phyloP scores from a whole-genome alignment of 2,329 filamentous ascomycete genomes.

The Colletotrichum spinosum region DNA sequence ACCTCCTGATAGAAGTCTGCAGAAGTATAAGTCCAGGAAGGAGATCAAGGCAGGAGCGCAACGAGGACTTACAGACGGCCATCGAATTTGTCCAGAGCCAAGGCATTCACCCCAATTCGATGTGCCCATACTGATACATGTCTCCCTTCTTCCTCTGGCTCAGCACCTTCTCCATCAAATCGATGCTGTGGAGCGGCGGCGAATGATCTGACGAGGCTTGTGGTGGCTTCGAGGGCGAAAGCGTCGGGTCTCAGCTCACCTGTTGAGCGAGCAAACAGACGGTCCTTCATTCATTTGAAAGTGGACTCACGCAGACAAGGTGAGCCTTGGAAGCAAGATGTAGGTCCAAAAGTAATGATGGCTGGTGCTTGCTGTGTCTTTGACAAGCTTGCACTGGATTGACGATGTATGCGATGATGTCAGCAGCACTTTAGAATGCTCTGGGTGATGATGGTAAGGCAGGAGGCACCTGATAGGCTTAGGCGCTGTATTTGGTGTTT shows the following conservation, averaged over 20 bases:
- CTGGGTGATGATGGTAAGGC: no score
- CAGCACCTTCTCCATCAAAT: conserved; percentile 69
- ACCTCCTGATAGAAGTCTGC: conserved; percentile 83
- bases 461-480: no score
- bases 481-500: background rate
- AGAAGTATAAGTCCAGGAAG: conserved; percentile 1
- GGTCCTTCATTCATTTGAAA: conserved; percentile 73
- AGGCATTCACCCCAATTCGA: conserved; percentile 79
- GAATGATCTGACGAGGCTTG: conserved; percentile 76
- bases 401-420: conserved; percentile 6
- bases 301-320: background rate
- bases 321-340: no score
- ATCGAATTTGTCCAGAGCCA: conserved; percentile 86
- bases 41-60: background rate
- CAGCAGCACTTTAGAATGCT: background rate
- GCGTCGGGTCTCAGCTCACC: conserved; percentile 73
- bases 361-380: no score
- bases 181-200: conserved; percentile 74
- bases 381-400: no score
- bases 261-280: conserved; percentile 80
- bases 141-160: conserved; percentile 28
- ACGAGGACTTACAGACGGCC: conserved; percentile 71
- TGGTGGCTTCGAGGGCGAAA: conserved; percentile 74
- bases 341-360: no score
- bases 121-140: conserved; percentile 69